These are phyloP conservation scores for Pichia deserticola DNA, from an alignment of 805 yeast species.

Conservation along the genomic window DNA sequence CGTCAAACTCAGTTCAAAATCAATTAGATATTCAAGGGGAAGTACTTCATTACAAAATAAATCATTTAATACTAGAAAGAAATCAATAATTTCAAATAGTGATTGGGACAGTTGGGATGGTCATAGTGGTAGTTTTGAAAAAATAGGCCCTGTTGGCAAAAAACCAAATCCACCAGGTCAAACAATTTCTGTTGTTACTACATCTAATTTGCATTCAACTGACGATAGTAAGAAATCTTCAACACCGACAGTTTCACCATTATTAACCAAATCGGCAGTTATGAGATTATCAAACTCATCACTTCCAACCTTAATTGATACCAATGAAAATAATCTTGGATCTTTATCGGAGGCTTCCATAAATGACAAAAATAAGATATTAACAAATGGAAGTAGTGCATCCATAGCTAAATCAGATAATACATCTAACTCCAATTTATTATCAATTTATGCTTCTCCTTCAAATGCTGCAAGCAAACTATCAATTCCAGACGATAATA, in stretches of 20 bases:
- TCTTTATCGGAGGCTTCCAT: neutral
- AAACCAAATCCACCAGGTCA: slow-evolving; percentile 28
- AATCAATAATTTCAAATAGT: neutral
- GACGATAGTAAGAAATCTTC: slow-evolving; percentile 2
- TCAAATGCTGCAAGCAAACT: neutral
- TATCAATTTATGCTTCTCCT: neutral
- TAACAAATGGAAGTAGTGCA: neutral
- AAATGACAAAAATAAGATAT: too few species aligned
- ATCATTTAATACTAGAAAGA: neutral
- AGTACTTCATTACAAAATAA: neutral
- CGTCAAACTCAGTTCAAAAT: slow-evolving; percentile 9
- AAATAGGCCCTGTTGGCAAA: slow-evolving; percentile 29
- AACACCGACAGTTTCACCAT: neutral
- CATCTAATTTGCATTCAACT: slow-evolving; percentile 20
- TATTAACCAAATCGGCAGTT: neutral
- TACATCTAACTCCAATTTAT: neutral
- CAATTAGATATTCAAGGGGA: slow-evolving; percentile 4
- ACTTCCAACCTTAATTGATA: neutral
- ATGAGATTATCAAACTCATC: neutral
- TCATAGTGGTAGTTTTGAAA: slow-evolving; percentile 22
- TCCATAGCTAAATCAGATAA: neutral
- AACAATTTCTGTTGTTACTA: slow-evolving; percentile 28
- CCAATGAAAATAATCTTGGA: neutral
- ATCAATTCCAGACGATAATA: neutral
- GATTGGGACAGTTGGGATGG: slow-evolving; percentile 9